Base-by-base conservation (phyloP, 176 grass and related monocot genomes). In the Aegilops longissima region DNA sequence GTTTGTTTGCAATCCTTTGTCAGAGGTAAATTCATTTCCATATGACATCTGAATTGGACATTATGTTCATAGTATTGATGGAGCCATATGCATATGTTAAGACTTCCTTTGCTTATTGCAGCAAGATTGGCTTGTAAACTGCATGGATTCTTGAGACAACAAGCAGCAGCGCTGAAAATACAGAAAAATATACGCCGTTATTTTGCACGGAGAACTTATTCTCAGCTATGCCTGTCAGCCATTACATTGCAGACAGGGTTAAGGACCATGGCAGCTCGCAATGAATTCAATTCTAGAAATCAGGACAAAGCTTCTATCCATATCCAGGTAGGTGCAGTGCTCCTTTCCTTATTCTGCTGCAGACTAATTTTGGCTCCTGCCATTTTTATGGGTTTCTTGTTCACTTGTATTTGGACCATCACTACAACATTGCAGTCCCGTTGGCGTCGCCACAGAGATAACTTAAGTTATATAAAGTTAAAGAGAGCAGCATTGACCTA, bases 111-210 rank as follows among this genome's bases (percentile, higher is more conserved):
- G 39, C 79, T 84, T 36, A 89, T 85, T 92, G 68, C 86, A 98
- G 96, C 90, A 61, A 89, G 87, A 92, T 59, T 98, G 79, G 93
- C 96, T 67, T 90, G 93, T 86, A 87, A 94, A 54, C 67, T 88
- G 18, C 86, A 91, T 25, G 88, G 91, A 80, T 44, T 80, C 78
- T 82, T 98, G 88, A 94, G 86, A 85, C 88, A 82, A 72, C 90
- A 92, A 94, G 88, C 90, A 65, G 96, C 96, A 80, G 92, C 93
- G 42, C 33, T 98, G 59, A 98, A 90, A 90, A 89, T 98, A 67
- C 96, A 98, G 84, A 98, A 95, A 85, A 94, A 87, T 30, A 81
- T 88, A 31, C 92, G 72, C 9, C 79, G 88, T 45, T 91, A 86
- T 91, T 94, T 93, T 89, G 91, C 90, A 52, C 90, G 85, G 86